These are phyloP conservation scores for Zelonia costaricensis DNA, from an alignment of 208 protist species.

Conservation along the genomic window DNA sequence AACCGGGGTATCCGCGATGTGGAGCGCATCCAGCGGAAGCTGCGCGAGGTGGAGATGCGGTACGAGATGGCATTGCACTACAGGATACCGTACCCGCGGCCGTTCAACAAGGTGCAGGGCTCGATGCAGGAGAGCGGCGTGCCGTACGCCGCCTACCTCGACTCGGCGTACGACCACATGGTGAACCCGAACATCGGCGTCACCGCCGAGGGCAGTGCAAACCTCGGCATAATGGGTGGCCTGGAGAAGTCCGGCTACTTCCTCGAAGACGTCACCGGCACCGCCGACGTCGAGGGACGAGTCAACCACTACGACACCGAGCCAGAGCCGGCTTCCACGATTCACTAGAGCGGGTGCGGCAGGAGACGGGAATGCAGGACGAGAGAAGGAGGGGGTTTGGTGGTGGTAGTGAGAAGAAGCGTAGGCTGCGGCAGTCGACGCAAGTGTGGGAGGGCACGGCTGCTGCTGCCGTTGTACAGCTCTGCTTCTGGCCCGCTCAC, in stretches of 20 bases:
- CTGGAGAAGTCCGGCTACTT: slow-evolving; percentile 33
- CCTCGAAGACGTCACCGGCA: slow-evolving; percentile 51
- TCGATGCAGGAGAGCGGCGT: slow-evolving; percentile 77
- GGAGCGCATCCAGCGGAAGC: slow-evolving; percentile 64
- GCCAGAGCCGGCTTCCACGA: slow-evolving; percentile 31
- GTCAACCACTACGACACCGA: slow-evolving; percentile 38
- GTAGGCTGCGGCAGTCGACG: too few species aligned
- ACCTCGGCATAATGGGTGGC: slow-evolving; percentile 72
- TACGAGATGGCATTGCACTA: slow-evolving; percentile 89
- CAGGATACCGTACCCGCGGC: slow-evolving; percentile 81
- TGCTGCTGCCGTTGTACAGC: too few species aligned
- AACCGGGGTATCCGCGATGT: slow-evolving; percentile 69
- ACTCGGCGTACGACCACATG: slow-evolving; percentile 83
- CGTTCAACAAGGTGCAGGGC: slow-evolving; percentile 82
- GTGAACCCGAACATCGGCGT: slow-evolving; percentile 69
- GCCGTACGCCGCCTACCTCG: slow-evolving; percentile 82
- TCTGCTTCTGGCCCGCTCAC: too few species aligned
- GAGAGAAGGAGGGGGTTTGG: not conserved
- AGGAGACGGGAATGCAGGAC: too few species aligned
- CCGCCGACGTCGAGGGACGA: slow-evolving; percentile 50
- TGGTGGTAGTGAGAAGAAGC: too few species aligned
- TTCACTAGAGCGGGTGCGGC: too few species aligned
- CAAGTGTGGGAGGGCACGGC: too few species aligned
- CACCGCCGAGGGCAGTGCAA: slow-evolving; percentile 69
- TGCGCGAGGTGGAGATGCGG: slow-evolving; percentile 90